Evolutionary conservation across 2,329 filamentous ascomycete species (phyloP), one percentile per base, ranked within the genome.

Genomic region (Meredithiella fracta): DNA sequence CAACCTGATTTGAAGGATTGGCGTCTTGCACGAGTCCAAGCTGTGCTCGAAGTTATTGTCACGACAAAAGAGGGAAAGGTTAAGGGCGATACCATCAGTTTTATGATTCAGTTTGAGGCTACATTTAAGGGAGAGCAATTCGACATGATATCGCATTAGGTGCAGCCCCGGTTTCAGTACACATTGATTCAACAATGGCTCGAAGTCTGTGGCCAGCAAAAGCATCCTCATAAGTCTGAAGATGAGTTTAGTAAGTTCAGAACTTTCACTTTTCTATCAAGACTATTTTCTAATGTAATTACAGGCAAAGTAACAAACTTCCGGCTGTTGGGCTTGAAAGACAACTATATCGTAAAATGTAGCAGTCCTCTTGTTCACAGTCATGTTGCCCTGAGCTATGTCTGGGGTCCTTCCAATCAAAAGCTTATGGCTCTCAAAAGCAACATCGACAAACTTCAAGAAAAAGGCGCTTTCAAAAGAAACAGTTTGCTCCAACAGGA

Each of bases 361-460:
- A 9, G 6, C 22, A 15, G 34, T 4, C 17, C 20, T 15, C 5
- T 40, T 7, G 22, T 14, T 42, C 20, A 38, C 31, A 23, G 40
- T 23, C 73, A 73, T 53, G 60, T 72, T 3, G 68, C 71, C n/a
- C 64, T 73, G 22, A 73, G 71, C 63, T 73, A 73, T 60, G 69
- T 72, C 38, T 71, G 69, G 64, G 22, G 29, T 20, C 20, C 6
- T 1, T 29, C 47, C 2, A 17, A 38, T 3, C 69, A 68, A 6
- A 26, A 37, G 14, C 26, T 42, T 17, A 52, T 17, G 6, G n/a
- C 38, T 8, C 15, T 51, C 3, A 44, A 34, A 5, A 34, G 40
- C 3, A 56, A 56, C 25, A 31, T 51, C 3, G 29, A 4, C 2
- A 17, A 26, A 2, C 8, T 44, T 1, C 17, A 40, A 8, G 38